Evolutionary conservation across 345 rosid genomes (phyloP).

Genomic region (Arabidopsis arenosa): DNA sequence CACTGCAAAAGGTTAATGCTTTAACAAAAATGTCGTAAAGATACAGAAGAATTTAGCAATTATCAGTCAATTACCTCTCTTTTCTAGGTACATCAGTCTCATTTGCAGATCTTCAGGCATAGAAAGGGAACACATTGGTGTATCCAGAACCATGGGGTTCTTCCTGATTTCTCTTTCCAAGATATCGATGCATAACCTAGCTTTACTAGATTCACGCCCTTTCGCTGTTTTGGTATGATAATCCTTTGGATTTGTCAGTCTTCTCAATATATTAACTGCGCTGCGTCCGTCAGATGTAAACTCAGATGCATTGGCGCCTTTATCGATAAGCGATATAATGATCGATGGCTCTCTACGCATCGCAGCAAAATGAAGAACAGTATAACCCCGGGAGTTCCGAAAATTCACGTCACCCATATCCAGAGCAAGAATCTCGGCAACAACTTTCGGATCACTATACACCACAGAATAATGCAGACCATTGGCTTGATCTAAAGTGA

Average conservation of each 20-base stretch:
- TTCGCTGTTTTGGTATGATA: conserved; percentile 69
- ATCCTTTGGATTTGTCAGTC: conserved; percentile 89
- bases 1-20: conserved; percentile 50
- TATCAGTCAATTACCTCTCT: conserved; percentile 65
- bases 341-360: conserved; percentile 86
- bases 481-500: conserved; percentile 75
- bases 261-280: conserved; percentile 78
- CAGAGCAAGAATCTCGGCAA: conserved; percentile 74
- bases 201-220: conserved; percentile 82
- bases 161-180: conserved; percentile 88
- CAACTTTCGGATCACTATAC: conserved; percentile 90
- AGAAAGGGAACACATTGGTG: conserved; percentile 53
- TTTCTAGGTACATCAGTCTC: conserved; percentile 89
- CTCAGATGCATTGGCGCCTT: conserved; percentile 81
- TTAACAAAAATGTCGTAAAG: background rate
- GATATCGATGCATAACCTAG: conserved; percentile 81
- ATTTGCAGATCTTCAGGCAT: conserved; percentile 81
- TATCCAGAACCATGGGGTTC: conserved; percentile 64
- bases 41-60: conserved; percentile 10
- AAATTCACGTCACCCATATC: conserved; percentile 73
- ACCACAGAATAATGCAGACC: conserved; percentile 94
- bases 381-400: conserved; percentile 74
- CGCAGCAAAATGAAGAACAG: conserved; percentile 94
- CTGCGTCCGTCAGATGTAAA: conserved; percentile 79
- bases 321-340: conserved; percentile 65